Base-by-base conservation (phyloP, 768 basidiomycete species). In the Lactarius sanguifluus region DNA sequence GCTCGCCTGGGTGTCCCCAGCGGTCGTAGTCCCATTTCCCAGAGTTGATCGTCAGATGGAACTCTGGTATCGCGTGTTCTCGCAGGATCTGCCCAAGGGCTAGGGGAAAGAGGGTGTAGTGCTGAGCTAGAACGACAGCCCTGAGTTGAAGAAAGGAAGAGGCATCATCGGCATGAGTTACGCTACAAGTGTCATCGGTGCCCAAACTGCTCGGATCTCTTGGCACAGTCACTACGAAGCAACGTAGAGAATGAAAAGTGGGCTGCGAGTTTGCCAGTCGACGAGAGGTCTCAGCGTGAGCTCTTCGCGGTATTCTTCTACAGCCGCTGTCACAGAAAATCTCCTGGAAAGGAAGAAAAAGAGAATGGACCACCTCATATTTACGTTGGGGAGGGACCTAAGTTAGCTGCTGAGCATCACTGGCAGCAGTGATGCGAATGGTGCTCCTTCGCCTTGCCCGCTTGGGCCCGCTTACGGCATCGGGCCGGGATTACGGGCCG, bases 21-120 rank as follows among this genome's bases (percentile, higher is more conserved):
- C 83, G 78, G 52, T 86, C 83, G 69, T 94, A 94, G 73, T 91
- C 83, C 96, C 96, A 98, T 71, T 88, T 90, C 23, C 96, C 96
- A 15, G 95, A 88, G 62, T 96, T 96, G 45, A 98, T 81, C 12
- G 90, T 88, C 8, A 98, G 84, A 72, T 96, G 92, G 25, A 98
- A 81, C 70, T 96, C 93, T 0, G 93, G 88, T 28, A 96, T 86
- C 1, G 89, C 86, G 75, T 96, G 91, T 75, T 90, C 85, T 64
- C 89, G 86, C 23, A 98, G 80, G 43, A 98, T 89, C 73, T 96
- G 90, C 4, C 95, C 91, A 20, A 98, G 81, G 2, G 90, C 82
- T 18, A 96, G 83, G 0, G 96, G 95, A 68, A 97, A 93, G 16
- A 97, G 75, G 4, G 85, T 87, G 71, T 94, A 94, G 72, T 97